phyloP scores from a whole-genome alignment of 768 basidiomycete genomes.

The Lyophyllum semitale region DNA sequence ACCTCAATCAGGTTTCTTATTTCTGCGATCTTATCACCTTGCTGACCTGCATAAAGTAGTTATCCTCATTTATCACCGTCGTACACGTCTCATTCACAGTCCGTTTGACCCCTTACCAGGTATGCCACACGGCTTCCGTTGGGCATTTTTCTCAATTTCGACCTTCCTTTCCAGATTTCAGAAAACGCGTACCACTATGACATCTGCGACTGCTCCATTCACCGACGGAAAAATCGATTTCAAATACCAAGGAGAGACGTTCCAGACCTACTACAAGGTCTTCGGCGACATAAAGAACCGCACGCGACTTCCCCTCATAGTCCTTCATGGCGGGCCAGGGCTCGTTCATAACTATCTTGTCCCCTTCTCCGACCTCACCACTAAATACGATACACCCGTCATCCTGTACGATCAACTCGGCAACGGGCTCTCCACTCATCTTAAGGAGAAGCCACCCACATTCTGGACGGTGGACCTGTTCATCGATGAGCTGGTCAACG shows the following conservation, averaged over 20 bases:
- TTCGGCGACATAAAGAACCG: slow-evolving; percentile 8
- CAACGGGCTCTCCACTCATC: slow-evolving; percentile 51
- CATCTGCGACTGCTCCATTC: not conserved
- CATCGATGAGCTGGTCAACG: slow-evolving; percentile 53
- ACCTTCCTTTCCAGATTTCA: not conserved
- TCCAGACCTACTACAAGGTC: slow-evolving; percentile 14
- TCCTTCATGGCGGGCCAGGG: slow-evolving; percentile 52
- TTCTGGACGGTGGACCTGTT: slow-evolving; percentile 38
- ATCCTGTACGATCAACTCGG: slow-evolving; percentile 61
- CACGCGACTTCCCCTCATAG: slow-evolving; percentile 32
- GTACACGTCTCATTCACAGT: not conserved
- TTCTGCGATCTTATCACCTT: no score
- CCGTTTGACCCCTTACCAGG: no score
- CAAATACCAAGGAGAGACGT: slow-evolving; percentile 11
- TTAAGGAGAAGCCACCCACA: slow-evolving; percentile 32
- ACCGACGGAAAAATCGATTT: slow-evolving; percentile 9
- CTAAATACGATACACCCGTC: slow-evolving; percentile 39
- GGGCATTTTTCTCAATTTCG: no score
- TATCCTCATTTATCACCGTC: no score
- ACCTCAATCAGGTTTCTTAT: no score
- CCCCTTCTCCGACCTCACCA: slow-evolving; percentile 38
- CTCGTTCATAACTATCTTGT: slow-evolving; percentile 44
- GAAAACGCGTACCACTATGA: not conserved
- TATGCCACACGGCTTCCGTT: no score
- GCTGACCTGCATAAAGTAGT: no score